Conservation (phyloP, 768 basidiomycete genomes). For the Mycena maculata region DNA sequence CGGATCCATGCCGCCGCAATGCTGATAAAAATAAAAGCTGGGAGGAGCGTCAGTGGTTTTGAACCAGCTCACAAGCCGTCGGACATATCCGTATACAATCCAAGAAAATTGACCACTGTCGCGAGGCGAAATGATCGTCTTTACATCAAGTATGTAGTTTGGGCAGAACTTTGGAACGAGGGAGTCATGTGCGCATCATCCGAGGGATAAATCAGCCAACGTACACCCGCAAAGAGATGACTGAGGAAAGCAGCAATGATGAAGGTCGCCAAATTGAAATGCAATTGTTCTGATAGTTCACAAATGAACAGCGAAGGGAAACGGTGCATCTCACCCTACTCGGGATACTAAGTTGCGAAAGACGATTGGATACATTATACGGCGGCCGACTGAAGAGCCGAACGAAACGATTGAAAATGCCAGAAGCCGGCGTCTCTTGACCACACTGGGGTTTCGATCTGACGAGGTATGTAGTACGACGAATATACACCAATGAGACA, state of each 20-base stretch:
- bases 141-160: background rate
- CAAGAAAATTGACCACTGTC: background rate
- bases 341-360: background rate
- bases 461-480: background rate
- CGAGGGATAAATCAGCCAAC: background rate
- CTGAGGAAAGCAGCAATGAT: background rate
- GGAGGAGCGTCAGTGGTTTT: background rate
- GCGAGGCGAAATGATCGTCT: background rate
- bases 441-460: background rate
- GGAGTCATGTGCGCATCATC: slow-evolving; percentile 5
- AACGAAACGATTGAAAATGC: slow-evolving; percentile 1
- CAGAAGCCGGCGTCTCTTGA: background rate
- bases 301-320: too few species aligned
- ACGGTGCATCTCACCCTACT: slow-evolving; percentile 1
- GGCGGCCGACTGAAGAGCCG: background rate
- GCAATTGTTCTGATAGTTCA: background rate
- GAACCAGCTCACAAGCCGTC: too few species aligned
- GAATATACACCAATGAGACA: background rate
- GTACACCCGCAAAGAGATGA: background rate
- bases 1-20: background rate
- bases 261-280: background rate
- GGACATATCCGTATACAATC: background rate
- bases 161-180: background rate
- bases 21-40: background rate
- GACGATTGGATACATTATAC: background rate